Evolutionary conservation across 257 asterid genomes (phyloP).

Genomic region (Eustoma russellianum): DNA sequence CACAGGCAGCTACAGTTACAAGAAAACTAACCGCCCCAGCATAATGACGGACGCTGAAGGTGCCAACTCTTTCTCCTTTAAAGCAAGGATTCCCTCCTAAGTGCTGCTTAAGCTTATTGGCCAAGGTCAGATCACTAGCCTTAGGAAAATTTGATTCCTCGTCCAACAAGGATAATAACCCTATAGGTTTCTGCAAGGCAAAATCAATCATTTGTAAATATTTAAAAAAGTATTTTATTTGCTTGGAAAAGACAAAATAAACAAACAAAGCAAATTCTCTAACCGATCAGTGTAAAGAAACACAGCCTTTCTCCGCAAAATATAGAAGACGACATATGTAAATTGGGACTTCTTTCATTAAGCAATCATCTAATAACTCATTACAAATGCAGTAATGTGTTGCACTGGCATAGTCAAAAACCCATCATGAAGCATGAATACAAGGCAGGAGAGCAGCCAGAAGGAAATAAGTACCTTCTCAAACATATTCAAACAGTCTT

Average conservation of each 20-base stretch:
- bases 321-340: too few species aligned
- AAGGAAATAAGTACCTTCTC: constrained; percentile 59
- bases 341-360: too few species aligned
- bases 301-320: too few species aligned
- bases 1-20: not conserved
- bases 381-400: too few species aligned
- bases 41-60: constrained; percentile 60
- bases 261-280: too few species aligned
- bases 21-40: constrained; percentile 86
- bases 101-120: constrained; percentile 63
- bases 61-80: constrained; percentile 49
- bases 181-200: constrained; percentile 57
- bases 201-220: constrained; percentile 6
- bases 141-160: constrained; percentile 70
- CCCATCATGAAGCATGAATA: too few species aligned
- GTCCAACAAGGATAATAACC: constrained; percentile 72
- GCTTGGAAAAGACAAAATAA: not conserved
- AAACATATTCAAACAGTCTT: constrained; percentile 72
- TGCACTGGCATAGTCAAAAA: too few species aligned
- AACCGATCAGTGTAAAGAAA: not conserved
- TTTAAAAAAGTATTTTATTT: not conserved
- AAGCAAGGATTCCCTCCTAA: constrained; percentile 51
- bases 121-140: constrained; percentile 64
- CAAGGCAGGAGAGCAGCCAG: not conserved
- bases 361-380: not conserved